These are phyloP conservation scores for Podospora comata DNA, from an alignment of 495 filamentous ascomycete species.

Conservation along the genomic window DNA sequence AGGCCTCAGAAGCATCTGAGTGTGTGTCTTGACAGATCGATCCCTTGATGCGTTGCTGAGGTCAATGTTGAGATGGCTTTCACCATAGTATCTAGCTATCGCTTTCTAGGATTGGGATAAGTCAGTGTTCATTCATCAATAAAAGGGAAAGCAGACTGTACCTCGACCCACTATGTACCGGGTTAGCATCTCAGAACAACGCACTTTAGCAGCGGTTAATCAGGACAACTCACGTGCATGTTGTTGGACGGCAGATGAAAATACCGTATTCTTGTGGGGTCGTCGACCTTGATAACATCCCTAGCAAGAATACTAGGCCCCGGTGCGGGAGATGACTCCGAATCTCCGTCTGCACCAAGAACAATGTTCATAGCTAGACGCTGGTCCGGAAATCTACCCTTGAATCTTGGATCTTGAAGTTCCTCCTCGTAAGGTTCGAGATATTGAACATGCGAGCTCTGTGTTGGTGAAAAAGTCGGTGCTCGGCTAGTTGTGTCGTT, in stretches of 20 bases:
- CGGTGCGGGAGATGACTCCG: neutral
- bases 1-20: constrained; percentile 28
- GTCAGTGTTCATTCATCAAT: neutral
- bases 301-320: neutral
- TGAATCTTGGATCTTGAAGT: constrained; percentile 17
- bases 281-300: constrained; percentile 12
- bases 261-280: constrained; percentile 16
- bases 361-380: constrained; percentile 17
- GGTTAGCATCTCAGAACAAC: constrained; percentile 7
- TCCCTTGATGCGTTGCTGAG: constrained; percentile 5
- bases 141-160: neutral
- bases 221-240: constrained; percentile 18
- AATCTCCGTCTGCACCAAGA: neutral
- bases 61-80: constrained; percentile 10
- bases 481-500: neutral
- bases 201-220: neutral
- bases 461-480: neutral
- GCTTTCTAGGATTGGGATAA: constrained; percentile 16
- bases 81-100: constrained; percentile 24
- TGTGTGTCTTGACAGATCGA: neutral
- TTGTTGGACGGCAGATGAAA: constrained; percentile 27
- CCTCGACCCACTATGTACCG: constrained; percentile 23
- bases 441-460: neutral
- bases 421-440: constrained; percentile 18
- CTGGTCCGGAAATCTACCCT: constrained; percentile 22